A percentile compares a stretch with the other conserved stretches of the same genome.
Conservation (phyloP, 805 yeast species). For the Candida broadrunensis region DNA sequence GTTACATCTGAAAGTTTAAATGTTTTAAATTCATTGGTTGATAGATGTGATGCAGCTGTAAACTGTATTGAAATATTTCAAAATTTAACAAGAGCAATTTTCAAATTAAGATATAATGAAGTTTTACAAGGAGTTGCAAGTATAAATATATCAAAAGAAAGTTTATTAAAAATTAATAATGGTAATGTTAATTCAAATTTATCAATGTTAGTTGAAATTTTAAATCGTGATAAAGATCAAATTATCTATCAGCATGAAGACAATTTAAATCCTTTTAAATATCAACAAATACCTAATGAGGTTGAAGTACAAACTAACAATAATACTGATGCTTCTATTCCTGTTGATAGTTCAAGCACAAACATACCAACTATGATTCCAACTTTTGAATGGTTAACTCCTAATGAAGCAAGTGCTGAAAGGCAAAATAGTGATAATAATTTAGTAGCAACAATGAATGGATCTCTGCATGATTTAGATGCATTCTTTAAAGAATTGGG, state of each 20-base stretch:
- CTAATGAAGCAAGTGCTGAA: slow-evolving; percentile 9
- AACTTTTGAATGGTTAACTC: slow-evolving; percentile 34
- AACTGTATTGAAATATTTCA: slow-evolving; percentile 72
- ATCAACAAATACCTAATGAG: background rate
- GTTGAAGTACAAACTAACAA: background rate
- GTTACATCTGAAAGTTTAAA: slow-evolving; percentile 55
- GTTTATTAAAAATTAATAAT: slow-evolving; percentile 21
- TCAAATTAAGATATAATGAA: slow-evolving; percentile 51
- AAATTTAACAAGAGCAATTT: slow-evolving; percentile 67
- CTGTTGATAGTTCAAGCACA: background rate
- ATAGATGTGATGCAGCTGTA: slow-evolving; percentile 75
- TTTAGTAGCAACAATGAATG: slow-evolving; percentile 3
- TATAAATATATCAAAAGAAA: slow-evolving; percentile 19
- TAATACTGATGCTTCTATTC: background rate
- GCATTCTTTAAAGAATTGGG: slow-evolving; percentile 49
- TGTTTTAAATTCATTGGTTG: slow-evolving; percentile 59
- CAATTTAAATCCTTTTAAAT: slow-evolving; percentile 4
- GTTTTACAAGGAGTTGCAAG: slow-evolving; percentile 11
- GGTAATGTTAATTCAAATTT: slow-evolving; percentile 39
- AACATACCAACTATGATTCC: background rate
- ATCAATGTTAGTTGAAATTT: slow-evolving; percentile 32
- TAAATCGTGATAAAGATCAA: slow-evolving; percentile 12
- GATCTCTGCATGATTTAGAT: slow-evolving; percentile 25
- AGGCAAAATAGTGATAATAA: background rate
- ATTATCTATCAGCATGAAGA: slow-evolving; percentile 1